Evolutionary conservation across 345 rosid species (phyloP), one percentile per base, ranked within the genome.

Genomic region (Gossypium anomalum): DNA sequence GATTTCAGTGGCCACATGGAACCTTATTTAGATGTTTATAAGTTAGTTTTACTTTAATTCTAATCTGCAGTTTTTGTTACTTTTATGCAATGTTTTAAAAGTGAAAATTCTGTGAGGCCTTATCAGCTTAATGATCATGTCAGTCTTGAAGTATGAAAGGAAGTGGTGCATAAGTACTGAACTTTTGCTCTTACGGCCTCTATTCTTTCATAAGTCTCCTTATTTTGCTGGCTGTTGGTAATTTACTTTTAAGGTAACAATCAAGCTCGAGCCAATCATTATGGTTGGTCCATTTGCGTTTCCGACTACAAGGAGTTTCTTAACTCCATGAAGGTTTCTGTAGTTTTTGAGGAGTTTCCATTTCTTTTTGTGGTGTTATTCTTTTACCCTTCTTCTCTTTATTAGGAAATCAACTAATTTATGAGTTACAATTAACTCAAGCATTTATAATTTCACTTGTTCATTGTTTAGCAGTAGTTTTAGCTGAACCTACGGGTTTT

Each of bases 1-100:
- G 73, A 25, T 70, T 67, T 22, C 20, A 23, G 27, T 48, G 72
- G 49, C 13, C 48, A 67, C 17, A 48, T 68, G 58, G 72, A 48
- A 25, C 58, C 43, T 25, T 12, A 49, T 49, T 49, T 49, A 7
- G 52, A 44, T 66, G 70, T 44, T 44, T 44, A 67, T 12, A 27
- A 1, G 20, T 47, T 67, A 15, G 16, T 67, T 67, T 67, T 48
- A 23, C 43, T 67, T 67, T 14, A 9, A 23, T 67, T 48, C 13
- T 15, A 67, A 20, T 67, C 20, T 67, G 20, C 19, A 7, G 1
- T 48, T 48, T 67, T 48, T 47, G 55, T 48, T 67, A 15, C 6
- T 67, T 47, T 23, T 5, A 47, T 47, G 7, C 55, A 47, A 47
- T 12, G n/a, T 14, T 23, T 67, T 48, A 2, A 23, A 67, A 23